Base-by-base conservation (phyloP, 2,329 filamentous ascomycete species). In the Pseudocercospora vitis region DNA sequence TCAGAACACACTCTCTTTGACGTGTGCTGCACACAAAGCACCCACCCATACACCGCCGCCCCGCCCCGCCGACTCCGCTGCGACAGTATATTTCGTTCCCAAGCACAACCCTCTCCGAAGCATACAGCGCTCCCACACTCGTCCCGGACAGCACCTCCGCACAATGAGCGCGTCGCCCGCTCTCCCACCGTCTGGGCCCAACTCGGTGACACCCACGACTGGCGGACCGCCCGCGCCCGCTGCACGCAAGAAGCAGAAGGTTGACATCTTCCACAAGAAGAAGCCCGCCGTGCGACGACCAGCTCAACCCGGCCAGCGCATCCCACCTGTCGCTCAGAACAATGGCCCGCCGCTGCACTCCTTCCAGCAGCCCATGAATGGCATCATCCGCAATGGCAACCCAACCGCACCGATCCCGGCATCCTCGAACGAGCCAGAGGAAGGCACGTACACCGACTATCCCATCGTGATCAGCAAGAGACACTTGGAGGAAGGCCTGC, bases 391-490 rank as follows among this genome's bases (percentile, higher is more conserved):
- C 28, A 39, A 40, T 46, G 35, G 9, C 18, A 46, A 45, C 21
- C 44, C 50, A 16, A 40, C 60, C 16, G 45, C 60, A 7, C 54
- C 50, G 3, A 57, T 62, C 14, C 60, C 62, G 18, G 59, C 65
- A n/a, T 56, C 61, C 4, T 32, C 37, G 9, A 50, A 48, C 3
- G 55, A 52, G 31, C 55, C 55, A 11, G 55, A 57, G 21, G 39
- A 52, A 18, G 48, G 53, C 24, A 53, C 47, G 1, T 71, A 66
- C 53, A 66, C 69, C 8, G 85, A 85, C 64, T 85, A 76, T 63
- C 89, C 89, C 11, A 79, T 97, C 14, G 83, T 90, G 60, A 89
- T 91, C 5, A 95, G 89, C 5, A 95, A 95, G 72, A 85, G 86
- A 65, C 84, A 86, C 7, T 73, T 96, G 46, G 80, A 89, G 52